Evolutionary conservation across 225 moss, liverwort and hornwort species (phyloP), one percentile per base, ranked within the genome.

Genomic region (Straminergon stramineum): DNA sequence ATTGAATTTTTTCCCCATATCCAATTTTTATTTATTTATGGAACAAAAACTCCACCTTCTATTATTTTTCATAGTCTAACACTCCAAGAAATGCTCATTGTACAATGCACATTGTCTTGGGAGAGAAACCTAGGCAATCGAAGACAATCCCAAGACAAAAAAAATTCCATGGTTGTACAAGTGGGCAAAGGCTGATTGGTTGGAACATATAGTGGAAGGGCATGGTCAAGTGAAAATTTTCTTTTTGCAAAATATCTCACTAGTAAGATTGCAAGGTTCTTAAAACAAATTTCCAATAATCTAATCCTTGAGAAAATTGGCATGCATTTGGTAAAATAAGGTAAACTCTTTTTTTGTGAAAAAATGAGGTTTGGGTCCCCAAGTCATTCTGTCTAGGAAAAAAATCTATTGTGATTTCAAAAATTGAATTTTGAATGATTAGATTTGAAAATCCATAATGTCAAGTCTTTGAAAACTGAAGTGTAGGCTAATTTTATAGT

Each of bases 31-130:
- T 48, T 48, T 48, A 48, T 48, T 48, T 48, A 48, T 48, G 48
- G 37, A 21, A 11, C 37, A 37, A 68, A 21, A 6, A 11, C 2
- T 37, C 1, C 0, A 0, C 37, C 4, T 37, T 37, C 2, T 0
- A 21, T 68, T 21, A 37, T 68, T 37, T 37, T 68, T 0, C 11
- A 21, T 37, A 20, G 6, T 20, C 2, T 10, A 67, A 5, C 18
- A 65, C 16, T 35, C 37, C 2, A 68, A 68, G 1, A 37, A 68
- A 21, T 68, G 11, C 16, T 68, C 21, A 37, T 3, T 11, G 4
- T 0, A n/a, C n/a, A n/a, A n/a, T n/a, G n/a, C n/a, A 2, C 1
- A 68, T 68, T 37, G 37, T 68, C 8, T 41, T 41, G 9, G 15
- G 7, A 71, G 26, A 71, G 1, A 71, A 26, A 71, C 15, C 41